These are phyloP conservation scores for Leccinum rimulosum DNA, from an alignment of 768 basidiomycete genomes.

Conservation along the genomic window DNA sequence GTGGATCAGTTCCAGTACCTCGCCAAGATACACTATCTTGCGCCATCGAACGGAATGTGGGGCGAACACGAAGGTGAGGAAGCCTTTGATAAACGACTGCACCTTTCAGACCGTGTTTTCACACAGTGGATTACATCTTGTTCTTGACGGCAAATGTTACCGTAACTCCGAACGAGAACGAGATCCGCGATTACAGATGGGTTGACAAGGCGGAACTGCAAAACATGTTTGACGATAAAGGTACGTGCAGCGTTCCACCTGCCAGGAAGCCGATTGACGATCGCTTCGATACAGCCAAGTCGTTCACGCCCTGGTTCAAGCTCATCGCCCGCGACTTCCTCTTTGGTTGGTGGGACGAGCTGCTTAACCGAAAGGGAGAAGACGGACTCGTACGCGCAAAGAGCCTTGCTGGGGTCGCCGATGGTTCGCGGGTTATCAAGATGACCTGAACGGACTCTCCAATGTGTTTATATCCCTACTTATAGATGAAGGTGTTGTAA, in stretches of 20 bases:
- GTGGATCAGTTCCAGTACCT: conserved; percentile 90
- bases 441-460: conserved; percentile 39
- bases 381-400: conserved; percentile 56
- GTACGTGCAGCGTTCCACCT: conserved; percentile 41
- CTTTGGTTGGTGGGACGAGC: conserved; percentile 98
- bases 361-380: conserved; percentile 56
- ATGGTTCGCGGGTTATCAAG: conserved; percentile 71
- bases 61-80: conserved; percentile 93
- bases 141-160: conserved; percentile 90
- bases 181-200: conserved; percentile 89
- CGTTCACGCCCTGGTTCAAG: conserved; percentile 99
- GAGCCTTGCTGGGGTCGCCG: conserved; percentile 54
- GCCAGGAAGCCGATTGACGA: background rate
- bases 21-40: conserved; percentile 95
- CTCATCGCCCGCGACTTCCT: conserved; percentile 95
- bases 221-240: conserved; percentile 80
- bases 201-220: conserved; percentile 89
- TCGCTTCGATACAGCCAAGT: conserved; percentile 52
- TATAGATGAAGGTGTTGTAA: background rate
- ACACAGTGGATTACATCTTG: conserved; percentile 92
- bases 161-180: conserved; percentile 80
- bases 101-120: conserved; percentile 10
- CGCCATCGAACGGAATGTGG: conserved; percentile 90
- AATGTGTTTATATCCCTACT: background rate
- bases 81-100: background rate